Percentiles rank a stretch among this genome's conserved stretches.
phyloP scores from a whole-genome alignment of 2,329 filamentous ascomycete genomes.

The Sporothrix brunneoviolacea region DNA sequence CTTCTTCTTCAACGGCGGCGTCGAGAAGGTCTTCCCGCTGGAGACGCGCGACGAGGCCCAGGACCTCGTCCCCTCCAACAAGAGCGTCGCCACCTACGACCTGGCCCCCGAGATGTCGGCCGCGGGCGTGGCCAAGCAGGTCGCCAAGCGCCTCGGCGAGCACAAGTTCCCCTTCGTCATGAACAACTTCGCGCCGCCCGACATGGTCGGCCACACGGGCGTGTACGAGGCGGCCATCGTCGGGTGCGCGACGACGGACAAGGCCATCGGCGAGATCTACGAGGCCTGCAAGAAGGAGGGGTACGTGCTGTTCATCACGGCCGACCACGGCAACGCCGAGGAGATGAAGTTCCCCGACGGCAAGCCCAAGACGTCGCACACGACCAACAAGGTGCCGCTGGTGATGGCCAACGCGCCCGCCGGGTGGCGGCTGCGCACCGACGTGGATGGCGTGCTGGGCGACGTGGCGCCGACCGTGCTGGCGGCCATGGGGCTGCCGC shows the following conservation, averaged over 20 bases:
- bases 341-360: conserved; percentile 97
- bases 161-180: conserved; percentile 92
- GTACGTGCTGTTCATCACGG: conserved; percentile 90
- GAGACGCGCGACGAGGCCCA: conserved; percentile 81
- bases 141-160: conserved; percentile 77
- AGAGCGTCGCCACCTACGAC: conserved; percentile 87
- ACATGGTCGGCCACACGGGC: conserved; percentile 99
- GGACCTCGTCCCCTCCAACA: conserved; percentile 79
- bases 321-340: conserved; percentile 96
- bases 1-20: conserved; percentile 99
- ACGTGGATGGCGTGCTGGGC: conserved; percentile 76
- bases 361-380: conserved; percentile 97
- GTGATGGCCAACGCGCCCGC: conserved; percentile 95
- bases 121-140: conserved; percentile 80
- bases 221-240: conserved; percentile 91
- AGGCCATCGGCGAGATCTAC: conserved; percentile 86
- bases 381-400: conserved; percentile 94
- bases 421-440: conserved; percentile 77
- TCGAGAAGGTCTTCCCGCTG: conserved; percentile 90
- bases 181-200: conserved; percentile 99
- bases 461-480: conserved; percentile 95
- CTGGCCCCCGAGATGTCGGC: conserved; percentile 94
- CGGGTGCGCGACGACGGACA: conserved; percentile 80
- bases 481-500: conserved; percentile 79
- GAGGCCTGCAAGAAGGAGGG: conserved; percentile 89